Conservation (phyloP, 2,329 filamentous ascomycete genomes). For the Parascedosporium putredinis region DNA sequence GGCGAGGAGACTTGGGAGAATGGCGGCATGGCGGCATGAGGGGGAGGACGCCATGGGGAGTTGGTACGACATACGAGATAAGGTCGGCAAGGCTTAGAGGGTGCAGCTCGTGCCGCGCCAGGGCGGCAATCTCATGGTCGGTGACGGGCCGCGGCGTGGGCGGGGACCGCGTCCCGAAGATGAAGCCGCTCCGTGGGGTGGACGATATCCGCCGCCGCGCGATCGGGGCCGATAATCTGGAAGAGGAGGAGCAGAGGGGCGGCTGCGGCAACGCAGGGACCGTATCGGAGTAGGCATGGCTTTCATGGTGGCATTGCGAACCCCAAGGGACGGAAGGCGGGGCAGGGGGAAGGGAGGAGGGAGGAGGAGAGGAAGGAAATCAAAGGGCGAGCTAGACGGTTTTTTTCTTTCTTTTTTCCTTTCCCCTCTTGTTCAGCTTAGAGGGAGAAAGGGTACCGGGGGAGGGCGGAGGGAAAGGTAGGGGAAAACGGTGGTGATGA, state of each 20-base stretch:
- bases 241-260: neutral
- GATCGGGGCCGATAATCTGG: neutral
- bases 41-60: too few relatives aligned
- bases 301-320: constrained; percentile 16
- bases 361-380: too few relatives aligned
- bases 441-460: neutral
- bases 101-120: constrained; percentile 70
- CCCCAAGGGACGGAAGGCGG: too few relatives aligned
- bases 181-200: neutral
- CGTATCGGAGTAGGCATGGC: constrained; percentile 10
- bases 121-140: constrained; percentile 66
- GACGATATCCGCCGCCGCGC: neutral
- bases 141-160: constrained; percentile 27
- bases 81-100: constrained; percentile 78
- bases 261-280: constrained; percentile 6
- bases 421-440: too few relatives aligned
- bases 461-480: too few relatives aligned
- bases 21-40: too few relatives aligned
- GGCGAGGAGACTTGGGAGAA: too few relatives aligned
- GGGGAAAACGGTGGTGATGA: too few relatives aligned
- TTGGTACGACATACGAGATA: constrained; percentile 70
- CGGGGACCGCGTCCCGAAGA: neutral
- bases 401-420: too few relatives aligned
- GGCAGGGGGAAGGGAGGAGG: too few relatives aligned
- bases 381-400: too few relatives aligned